phyloP scores from a whole-genome alignment of 169 alveolate species.

The Cryptosporidium sp. region DNA sequence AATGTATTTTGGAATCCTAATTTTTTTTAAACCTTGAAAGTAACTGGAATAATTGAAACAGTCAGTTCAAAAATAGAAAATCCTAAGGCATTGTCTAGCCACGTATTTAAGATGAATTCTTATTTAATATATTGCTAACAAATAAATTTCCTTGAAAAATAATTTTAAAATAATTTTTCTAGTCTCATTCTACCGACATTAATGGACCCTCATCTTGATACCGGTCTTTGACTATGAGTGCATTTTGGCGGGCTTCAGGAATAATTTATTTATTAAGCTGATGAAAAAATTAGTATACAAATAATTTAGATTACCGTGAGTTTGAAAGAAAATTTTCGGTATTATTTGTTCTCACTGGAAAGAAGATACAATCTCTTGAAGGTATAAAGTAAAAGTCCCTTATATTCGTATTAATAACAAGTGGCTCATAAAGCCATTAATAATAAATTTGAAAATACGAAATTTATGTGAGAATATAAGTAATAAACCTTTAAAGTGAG shows the following conservation, averaged over 20 bases:
- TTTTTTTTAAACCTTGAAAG: too few relatives aligned
- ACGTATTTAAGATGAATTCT: neutral
- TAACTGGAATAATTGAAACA: neutral
- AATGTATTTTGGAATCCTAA: too few relatives aligned
- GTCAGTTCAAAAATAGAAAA: neutral
- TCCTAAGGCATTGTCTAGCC: neutral
- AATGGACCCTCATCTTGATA: slow-evolving; percentile 3
- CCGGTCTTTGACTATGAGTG: slow-evolving; percentile 1
- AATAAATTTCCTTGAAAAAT: neutral
- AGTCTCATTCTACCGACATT: slow-evolving; percentile 7
- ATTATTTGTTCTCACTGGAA: neutral
- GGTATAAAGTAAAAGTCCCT: neutral
- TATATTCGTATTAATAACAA: neutral
- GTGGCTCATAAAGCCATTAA: neutral
- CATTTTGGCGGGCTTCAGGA: slow-evolving; percentile 13
- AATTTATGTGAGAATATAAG: slow-evolving; percentile 16
- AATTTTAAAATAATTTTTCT: too few relatives aligned
- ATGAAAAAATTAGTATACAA: neutral
- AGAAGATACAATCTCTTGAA: neutral
- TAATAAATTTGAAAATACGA: neutral
- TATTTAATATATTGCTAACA: neutral
- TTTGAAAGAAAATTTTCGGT: neutral
- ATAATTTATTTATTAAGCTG: neutral
- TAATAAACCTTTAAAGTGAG: neutral
- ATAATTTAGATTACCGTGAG: neutral